A percentile compares a stretch with the other conserved stretches of the same genome.
Conservation (phyloP, 768 basidiomycete genomes). For the Termitomyces sp. region DNA sequence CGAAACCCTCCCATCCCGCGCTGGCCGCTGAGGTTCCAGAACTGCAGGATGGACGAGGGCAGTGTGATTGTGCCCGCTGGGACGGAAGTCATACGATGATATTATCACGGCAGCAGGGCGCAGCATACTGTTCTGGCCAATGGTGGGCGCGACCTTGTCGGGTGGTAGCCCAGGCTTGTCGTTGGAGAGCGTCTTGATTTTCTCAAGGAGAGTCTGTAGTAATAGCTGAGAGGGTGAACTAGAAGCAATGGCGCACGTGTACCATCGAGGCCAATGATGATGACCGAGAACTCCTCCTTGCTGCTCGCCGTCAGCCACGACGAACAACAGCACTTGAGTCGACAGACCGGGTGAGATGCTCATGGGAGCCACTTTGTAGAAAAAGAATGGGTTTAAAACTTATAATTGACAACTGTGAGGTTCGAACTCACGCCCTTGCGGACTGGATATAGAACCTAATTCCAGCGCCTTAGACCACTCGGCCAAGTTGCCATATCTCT, state of each 20-base stretch:
- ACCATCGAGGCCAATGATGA: constrained; percentile 83
- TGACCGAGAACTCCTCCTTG: constrained; percentile 73
- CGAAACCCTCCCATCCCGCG: constrained; percentile 96
- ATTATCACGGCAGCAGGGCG: not conserved
- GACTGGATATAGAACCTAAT: constrained; percentile 28
- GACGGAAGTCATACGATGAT: not conserved
- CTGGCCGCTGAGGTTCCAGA: constrained; percentile 97
- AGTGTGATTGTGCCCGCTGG: constrained; percentile 89
- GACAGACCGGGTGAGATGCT: no score
- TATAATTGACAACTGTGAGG: constrained; percentile 7
- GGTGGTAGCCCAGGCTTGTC: constrained; percentile 82
- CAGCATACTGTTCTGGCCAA: constrained; percentile 87
- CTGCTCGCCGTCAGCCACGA: no score
- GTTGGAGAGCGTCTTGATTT: constrained; percentile 91
- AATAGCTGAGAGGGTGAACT: not conserved
- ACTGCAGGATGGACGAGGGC: constrained; percentile 90
- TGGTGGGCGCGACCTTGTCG: constrained; percentile 92
- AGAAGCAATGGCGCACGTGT: no score
- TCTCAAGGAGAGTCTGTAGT: constrained; percentile 80
- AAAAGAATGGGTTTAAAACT: no score
- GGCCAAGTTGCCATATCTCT: constrained; percentile 41
- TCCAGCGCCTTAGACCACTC: constrained; percentile 61
- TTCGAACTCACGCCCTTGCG: constrained; percentile 7
- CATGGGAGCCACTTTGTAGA: no score
- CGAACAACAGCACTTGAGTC: no score